A percentile compares a stretch with the other conserved stretches of the same genome.
phyloP scores from a whole-genome alignment of 116 monocot species.

The Papilionanthe hybrid region DNA sequence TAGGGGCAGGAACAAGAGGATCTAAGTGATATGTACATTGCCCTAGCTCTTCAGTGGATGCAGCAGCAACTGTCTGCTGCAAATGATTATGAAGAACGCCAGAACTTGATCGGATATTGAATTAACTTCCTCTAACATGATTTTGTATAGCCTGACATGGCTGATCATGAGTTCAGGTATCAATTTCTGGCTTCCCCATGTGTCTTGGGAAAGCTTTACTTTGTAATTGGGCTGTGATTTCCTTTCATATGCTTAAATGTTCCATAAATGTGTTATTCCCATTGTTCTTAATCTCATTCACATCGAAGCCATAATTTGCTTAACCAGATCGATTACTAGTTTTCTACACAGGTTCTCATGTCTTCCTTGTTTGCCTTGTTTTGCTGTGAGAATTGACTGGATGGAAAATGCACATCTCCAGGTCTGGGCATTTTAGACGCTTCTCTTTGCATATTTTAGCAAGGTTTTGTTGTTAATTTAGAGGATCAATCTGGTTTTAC shows the following conservation, averaged over 20 bases:
- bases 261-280: neutral
- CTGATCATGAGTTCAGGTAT: neutral
- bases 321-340: neutral
- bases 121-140: slow-evolving; percentile 5
- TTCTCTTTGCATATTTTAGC: too few species aligned
- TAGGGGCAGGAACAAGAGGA: slow-evolving; percentile 37
- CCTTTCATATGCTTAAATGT: neutral
- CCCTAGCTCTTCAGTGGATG: neutral
- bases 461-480: too few species aligned
- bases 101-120: neutral
- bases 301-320: neutral
- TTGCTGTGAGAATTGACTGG: too few species aligned
- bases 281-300: neutral
- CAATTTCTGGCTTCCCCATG: neutral
- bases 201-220: neutral
- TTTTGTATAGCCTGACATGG: slow-evolving; percentile 9
- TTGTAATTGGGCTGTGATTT: neutral
- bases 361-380: too few species aligned
- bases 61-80: neutral
- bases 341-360: too few species aligned
- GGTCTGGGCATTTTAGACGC: too few species aligned
- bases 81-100: neutral
- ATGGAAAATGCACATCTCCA: too few species aligned
- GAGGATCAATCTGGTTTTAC: too few species aligned
- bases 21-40: slow-evolving; percentile 38